phyloP scores from a whole-genome alignment of 331 rosid genomes.

The Dryas integrifolia region DNA sequence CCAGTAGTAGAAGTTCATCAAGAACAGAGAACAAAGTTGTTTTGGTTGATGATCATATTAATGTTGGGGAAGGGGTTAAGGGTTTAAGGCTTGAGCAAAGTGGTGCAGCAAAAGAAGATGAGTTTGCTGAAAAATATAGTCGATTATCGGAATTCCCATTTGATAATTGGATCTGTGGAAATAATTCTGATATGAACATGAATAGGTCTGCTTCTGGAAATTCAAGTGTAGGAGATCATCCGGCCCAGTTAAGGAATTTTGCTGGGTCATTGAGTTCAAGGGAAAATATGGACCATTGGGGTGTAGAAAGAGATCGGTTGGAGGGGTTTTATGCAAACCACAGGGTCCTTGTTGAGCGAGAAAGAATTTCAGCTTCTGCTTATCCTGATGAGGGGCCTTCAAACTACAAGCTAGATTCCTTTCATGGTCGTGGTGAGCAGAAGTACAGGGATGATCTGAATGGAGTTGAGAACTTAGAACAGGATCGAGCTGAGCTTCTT shows the following conservation, averaged over 20 bases:
- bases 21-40: constrained; percentile 27
- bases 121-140: constrained; percentile 22
- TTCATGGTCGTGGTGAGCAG: constrained; percentile 23
- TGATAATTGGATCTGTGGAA: constrained; percentile 27
- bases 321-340: constrained; percentile 27
- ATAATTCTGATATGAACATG: constrained; percentile 20
- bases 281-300: constrained; percentile 22
- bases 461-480: constrained; percentile 30
- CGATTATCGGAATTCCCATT: constrained; percentile 21
- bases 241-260: constrained; percentile 8
- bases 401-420: constrained; percentile 27
- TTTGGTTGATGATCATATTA: constrained; percentile 13
- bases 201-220: constrained; percentile 18
- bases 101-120: constrained; percentile 17
- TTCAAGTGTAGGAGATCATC: constrained; percentile 20
- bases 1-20: constrained; percentile 21
- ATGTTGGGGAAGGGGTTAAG: constrained; percentile 28
- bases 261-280: constrained; percentile 24
- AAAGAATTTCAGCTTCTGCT: constrained; percentile 24
- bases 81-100: constrained; percentile 30
- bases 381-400: constrained; percentile 44
- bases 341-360: constrained; percentile 19
- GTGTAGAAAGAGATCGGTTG: constrained; percentile 30
- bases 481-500: constrained; percentile 35
- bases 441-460: constrained; percentile 9